phyloP scores from a whole-genome alignment of 2,329 filamentous ascomycete genomes.

The Hymenoscyphus scutula region DNA sequence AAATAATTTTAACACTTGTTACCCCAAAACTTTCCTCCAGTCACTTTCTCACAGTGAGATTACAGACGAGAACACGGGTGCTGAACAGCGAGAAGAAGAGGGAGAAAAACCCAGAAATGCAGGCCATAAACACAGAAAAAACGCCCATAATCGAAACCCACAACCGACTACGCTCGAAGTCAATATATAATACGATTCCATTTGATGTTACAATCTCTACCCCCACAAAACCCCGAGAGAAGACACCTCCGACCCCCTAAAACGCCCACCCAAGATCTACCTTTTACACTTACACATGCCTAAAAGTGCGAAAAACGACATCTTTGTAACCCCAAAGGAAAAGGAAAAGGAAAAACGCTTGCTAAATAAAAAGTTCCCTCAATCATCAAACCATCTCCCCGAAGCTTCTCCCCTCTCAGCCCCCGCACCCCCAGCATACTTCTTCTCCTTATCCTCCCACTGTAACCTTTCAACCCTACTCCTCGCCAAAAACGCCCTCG shows the following conservation, averaged over 20 bases:
- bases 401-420: conserved; percentile 32
- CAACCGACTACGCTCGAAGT: too few relatives aligned
- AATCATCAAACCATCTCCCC: conserved; percentile 35
- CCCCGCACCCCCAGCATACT: conserved; percentile 61
- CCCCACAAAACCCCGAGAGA: background rate
- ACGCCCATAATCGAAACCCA: too few relatives aligned
- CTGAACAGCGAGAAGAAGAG: too few relatives aligned
- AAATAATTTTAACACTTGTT: too few relatives aligned
- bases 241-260: background rate
- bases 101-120: too few relatives aligned
- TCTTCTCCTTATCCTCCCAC: conserved; percentile 70
- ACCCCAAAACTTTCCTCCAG: too few relatives aligned
- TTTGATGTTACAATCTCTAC: background rate
- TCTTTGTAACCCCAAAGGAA: background rate
- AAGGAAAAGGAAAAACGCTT: background rate
- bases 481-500: conserved; percentile 64
- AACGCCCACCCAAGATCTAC: background rate
- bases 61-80: too few relatives aligned
- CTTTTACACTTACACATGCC: conserved; percentile 1
- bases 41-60: too few relatives aligned
- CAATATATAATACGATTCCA: background rate
- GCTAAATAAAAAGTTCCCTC: background rate
- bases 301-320: background rate
- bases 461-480: conserved; percentile 59
- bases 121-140: too few relatives aligned